Conservation (phyloP, 2,329 filamentous ascomycete genomes). For the Phaeosphaeria sp. region DNA sequence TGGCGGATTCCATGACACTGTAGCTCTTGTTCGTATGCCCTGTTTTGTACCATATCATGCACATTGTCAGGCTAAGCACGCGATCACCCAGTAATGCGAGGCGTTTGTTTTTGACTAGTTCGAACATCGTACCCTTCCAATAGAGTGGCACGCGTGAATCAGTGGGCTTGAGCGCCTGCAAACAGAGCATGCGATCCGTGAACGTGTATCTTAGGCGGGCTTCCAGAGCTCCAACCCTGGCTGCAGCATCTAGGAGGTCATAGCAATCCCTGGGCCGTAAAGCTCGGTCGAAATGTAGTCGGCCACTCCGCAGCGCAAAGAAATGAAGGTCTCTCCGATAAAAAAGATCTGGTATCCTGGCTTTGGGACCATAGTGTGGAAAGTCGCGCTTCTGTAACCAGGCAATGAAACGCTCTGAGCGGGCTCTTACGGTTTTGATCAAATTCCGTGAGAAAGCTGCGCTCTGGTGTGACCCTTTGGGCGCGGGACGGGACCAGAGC, state of each 20-base stretch:
- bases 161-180: conserved; percentile 26
- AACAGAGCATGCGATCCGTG: conserved; percentile 23
- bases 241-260: conserved; percentile 23
- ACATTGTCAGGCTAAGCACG: conserved; percentile 16
- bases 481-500: neutral
- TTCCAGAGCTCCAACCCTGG: conserved; percentile 22
- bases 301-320: conserved; percentile 9
- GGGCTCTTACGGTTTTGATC: neutral
- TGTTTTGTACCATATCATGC: conserved; percentile 24
- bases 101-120: conserved; percentile 20
- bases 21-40: conserved; percentile 9
- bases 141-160: conserved; percentile 12
- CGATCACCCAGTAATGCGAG: conserved; percentile 33
- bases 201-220: conserved; percentile 26
- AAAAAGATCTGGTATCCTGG: conserved; percentile 21
- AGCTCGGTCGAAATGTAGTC: conserved; percentile 5
- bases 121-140: conserved; percentile 15
- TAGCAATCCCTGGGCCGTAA: conserved; percentile 11
- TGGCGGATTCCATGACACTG: neutral
- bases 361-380: conserved; percentile 20
- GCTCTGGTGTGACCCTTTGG: neutral
- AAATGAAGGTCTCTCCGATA: conserved; percentile 17
- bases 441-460: neutral
- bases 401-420: neutral
- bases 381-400: neutral